A percentile compares a stretch with the other conserved stretches of the same genome.
Evolutionary conservation across 148 eudicot genomes (phyloP).

Genomic region (Diospyros kaki): DNA sequence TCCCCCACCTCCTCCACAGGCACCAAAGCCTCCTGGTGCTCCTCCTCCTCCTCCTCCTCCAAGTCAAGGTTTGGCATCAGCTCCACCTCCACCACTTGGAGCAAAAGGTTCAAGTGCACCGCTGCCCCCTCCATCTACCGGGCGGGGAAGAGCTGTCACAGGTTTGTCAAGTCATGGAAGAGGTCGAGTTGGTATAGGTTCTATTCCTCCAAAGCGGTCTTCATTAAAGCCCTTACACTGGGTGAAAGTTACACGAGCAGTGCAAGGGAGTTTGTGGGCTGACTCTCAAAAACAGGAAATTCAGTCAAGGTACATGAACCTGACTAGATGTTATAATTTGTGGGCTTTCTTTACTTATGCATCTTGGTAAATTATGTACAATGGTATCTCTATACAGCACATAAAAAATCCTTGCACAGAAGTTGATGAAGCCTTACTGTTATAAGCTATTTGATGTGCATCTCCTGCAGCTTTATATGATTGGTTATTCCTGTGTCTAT

Average conservation of each 20-base stretch:
- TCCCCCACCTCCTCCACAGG: conserved; percentile 42
- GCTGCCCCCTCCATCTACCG: conserved; percentile 59
- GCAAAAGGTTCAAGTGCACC: conserved; percentile 46
- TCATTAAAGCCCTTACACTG: conserved; percentile 91
- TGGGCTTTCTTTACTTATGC: not conserved
- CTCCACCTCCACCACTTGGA: conserved; percentile 71
- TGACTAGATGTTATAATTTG: too few relatives aligned
- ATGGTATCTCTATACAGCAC: not conserved
- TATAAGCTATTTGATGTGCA: conserved; percentile 2
- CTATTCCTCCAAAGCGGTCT: conserved; percentile 62
- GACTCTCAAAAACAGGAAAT: conserved; percentile 78
- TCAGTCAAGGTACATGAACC: conserved; percentile 61
- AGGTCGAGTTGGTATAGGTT: conserved; percentile 45
- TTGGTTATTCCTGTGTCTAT: conserved; percentile 3
- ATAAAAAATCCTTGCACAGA: not conserved
- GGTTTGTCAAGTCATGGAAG: conserved; percentile 41
- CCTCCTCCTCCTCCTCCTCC: conserved; percentile 58
- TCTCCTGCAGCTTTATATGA: not conserved
- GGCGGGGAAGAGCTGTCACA: conserved; percentile 47
- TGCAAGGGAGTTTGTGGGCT: conserved; percentile 98
- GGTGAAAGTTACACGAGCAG: conserved; percentile 91
- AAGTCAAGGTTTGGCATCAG: conserved; percentile 38
- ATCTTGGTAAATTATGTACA: not conserved
- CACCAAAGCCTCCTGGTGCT: conserved; percentile 42
- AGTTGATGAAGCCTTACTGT: not conserved